Evolutionary conservation across 345 rosid species (phyloP).

Genomic region (Anacardium occidentale): DNA sequence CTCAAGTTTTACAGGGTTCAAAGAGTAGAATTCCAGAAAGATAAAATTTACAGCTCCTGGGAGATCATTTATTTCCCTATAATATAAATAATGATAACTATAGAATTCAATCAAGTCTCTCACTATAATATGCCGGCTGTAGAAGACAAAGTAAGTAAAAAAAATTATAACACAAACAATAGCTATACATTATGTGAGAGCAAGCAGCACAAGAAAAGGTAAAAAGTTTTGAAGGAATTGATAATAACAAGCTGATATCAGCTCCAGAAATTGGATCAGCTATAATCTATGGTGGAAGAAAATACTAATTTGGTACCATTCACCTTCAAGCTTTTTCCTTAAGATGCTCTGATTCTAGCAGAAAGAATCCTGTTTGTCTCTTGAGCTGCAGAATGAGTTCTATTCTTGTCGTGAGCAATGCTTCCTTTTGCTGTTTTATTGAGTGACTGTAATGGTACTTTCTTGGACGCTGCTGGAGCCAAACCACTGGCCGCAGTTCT

Average conservation of each 20-base stretch:
- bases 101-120: not conserved
- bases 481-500: slow-evolving; percentile 58
- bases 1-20: not conserved
- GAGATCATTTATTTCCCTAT: not conserved
- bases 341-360: slow-evolving; percentile 35
- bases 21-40: not conserved
- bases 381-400: slow-evolving; percentile 23
- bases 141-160: not conserved
- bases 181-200: slow-evolving; percentile 21
- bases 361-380: slow-evolving; percentile 31
- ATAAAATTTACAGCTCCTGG: not conserved
- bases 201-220: not conserved
- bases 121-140: not conserved
- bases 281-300: not conserved
- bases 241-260: not conserved
- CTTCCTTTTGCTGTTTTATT: slow-evolving; percentile 36
- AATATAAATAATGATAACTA: not conserved
- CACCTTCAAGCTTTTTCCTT: slow-evolving; percentile 16
- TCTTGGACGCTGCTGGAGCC: slow-evolving; percentile 40
- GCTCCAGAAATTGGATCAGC: not conserved
- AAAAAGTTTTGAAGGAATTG: not conserved
- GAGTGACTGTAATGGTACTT: slow-evolving; percentile 26
- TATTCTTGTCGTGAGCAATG: slow-evolving; percentile 21
- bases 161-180: slow-evolving; percentile 9
- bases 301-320: not conserved